Percentiles rank a stretch among this genome's conserved stretches.
These are phyloP conservation scores for Citrullus mucosospermus DNA, from an alignment of 306 rosid species.

Conservation along the genomic window DNA sequence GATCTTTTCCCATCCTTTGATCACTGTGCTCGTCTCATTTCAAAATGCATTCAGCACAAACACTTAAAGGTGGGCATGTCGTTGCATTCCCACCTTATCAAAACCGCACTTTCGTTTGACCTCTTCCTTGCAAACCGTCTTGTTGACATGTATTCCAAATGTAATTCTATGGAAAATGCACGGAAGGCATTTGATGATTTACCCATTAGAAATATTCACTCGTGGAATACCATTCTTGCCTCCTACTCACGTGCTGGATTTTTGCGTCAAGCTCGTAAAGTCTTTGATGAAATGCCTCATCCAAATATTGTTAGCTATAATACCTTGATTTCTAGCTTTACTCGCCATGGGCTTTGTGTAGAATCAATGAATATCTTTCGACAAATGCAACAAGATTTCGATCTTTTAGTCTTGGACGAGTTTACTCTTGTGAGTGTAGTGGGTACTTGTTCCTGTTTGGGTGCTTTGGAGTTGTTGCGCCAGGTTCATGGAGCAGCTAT, in stretches of 20 bases:
- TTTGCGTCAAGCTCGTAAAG: constrained; percentile 16
- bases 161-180: constrained; percentile 23
- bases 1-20: constrained; percentile 6
- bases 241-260: constrained; percentile 19
- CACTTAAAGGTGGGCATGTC: constrained; percentile 28
- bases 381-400: constrained; percentile 20
- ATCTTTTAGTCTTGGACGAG: constrained; percentile 25
- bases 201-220: constrained; percentile 29
- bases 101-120: constrained; percentile 32
- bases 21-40: constrained; percentile 19
- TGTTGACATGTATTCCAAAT: constrained; percentile 41
- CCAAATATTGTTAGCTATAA: constrained; percentile 42
- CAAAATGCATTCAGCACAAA: constrained; percentile 23
- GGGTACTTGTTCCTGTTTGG: constrained; percentile 32
- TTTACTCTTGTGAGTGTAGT: constrained; percentile 42
- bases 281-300: constrained; percentile 37
- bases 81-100: constrained; percentile 37
- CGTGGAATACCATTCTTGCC: constrained; percentile 44
- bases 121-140: constrained; percentile 34
- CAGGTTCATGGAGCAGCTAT: constrained; percentile 46
- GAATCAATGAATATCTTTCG: constrained; percentile 21
- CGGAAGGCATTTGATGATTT: constrained; percentile 34
- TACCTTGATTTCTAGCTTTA: constrained; percentile 31
- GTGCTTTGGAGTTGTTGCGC: constrained; percentile 26
- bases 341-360: constrained; percentile 21